phyloP scores from a whole-genome alignment of 768 basidiomycete species.

The Lactifluus volemus region DNA sequence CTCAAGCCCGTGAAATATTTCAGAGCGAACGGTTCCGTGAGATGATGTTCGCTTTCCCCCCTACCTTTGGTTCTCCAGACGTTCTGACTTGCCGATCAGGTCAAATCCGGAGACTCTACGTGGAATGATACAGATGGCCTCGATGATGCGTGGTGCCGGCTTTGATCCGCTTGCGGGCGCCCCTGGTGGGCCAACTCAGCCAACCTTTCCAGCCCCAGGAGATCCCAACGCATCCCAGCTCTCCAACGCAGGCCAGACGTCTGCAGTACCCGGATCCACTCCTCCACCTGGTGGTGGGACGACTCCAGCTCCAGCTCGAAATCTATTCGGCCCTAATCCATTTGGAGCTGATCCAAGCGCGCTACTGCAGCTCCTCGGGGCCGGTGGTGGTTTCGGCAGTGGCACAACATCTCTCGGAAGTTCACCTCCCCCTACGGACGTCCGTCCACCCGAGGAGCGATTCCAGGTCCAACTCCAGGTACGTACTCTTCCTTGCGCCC shows the following conservation, averaged over 20 bases:
- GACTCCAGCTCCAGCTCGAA: conserved; percentile 9
- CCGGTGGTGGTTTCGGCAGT: conserved; percentile 14
- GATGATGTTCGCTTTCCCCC: conserved; percentile 47
- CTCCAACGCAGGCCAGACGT: conserved; percentile 15
- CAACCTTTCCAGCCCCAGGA: conserved; percentile 55
- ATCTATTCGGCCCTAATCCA: conserved; percentile 6
- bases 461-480: conserved; percentile 85
- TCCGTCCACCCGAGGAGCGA: conserved; percentile 80
- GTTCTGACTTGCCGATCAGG: conserved; percentile 26
- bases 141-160: conserved; percentile 39
- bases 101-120: conserved; percentile 74
- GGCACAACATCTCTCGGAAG: conserved; percentile 23
- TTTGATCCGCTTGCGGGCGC: conserved; percentile 22
- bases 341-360: conserved; percentile 34
- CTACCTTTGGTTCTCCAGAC: not conserved
- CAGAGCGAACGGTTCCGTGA: conserved; percentile 67
- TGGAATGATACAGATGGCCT: conserved; percentile 68
- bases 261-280: conserved; percentile 17
- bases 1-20: conserved; percentile 72
- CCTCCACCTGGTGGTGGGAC: conserved; percentile 23
- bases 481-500: conserved; percentile 19
- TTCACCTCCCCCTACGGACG: conserved; percentile 48
- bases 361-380: conserved; percentile 33
- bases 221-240: conserved; percentile 32
- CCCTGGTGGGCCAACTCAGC: conserved; percentile 21